Base-by-base conservation (phyloP, 306 rosid species). In the Heteromeles arbutifolia region DNA sequence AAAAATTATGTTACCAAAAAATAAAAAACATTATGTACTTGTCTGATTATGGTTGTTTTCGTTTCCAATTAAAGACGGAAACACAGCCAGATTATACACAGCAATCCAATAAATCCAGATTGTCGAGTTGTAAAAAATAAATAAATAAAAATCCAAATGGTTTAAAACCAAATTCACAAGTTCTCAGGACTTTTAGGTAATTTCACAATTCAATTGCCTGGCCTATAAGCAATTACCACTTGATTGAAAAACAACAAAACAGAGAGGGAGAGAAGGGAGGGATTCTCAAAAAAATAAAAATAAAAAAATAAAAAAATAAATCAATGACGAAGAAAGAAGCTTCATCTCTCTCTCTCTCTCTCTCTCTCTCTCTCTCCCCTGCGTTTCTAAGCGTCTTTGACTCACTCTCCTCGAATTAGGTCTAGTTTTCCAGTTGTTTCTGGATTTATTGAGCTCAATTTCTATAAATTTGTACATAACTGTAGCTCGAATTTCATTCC, bases 361-460 rank as follows among this genome's bases (percentile, higher is more conserved):
- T 63, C 56, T 31, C 78, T 67, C 69, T 79, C 86, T 66, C 66
- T 43, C 73, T 76, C 79, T 69, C 69, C 14, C 26, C 73, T 62
- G 67, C 64, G 21, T 74, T 80, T 77, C 78, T 37, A 14, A 67
- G 32, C 92, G 79, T 86, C 76, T 88, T 86, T 85, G 89, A 83
- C 87, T 73, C 70, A 80, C 82, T 81, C 32, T 78, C 80, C 75
- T 80, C 26, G 17, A 22, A 69, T 66, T 67, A 73, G 85, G 39
- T 70, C 69, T 70, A 58, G 37, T 63, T 70, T 75, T 43, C 24
- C 41, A 43, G 1, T 6, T 61, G 21, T 15, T 48, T 48, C 21
- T 48, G 21, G 17, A 48, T 15, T 48, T 48, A 48, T 48, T 48
- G 15, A 13, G 26, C 32, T 63, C 24, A 11, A 18, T 48, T 65